Percentiles rank a stretch among this genome's conserved stretches.
These are phyloP conservation scores for Penicillium sp. DNA, from an alignment of 2,329 filamentous ascomycete species.

Conservation along the genomic window DNA sequence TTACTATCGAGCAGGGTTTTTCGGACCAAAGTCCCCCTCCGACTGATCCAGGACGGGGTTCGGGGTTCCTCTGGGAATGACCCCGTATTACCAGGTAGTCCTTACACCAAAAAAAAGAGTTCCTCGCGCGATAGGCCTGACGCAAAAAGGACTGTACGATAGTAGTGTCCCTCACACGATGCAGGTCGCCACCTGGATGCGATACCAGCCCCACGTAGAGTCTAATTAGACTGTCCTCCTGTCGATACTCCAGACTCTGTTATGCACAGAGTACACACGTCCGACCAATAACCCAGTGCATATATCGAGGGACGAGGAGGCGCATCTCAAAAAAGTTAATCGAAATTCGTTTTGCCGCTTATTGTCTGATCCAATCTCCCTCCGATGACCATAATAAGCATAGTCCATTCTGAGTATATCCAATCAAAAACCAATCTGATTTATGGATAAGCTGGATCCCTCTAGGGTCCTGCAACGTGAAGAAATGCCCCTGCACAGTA, in stretches of 20 bases:
- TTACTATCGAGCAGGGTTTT: constrained; percentile 1
- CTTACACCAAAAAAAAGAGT: not conserved
- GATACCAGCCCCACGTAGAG: not conserved
- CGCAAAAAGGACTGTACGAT: not conserved
- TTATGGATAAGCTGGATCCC: not conserved
- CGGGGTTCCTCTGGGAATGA: not conserved
- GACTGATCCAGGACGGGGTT: not conserved
- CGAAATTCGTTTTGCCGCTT: not conserved
- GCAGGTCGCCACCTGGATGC: not conserved
- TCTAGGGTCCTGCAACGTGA: not conserved
- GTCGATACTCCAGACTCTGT: not conserved
- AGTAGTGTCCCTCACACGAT: not conserved
- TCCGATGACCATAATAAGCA: not conserved
- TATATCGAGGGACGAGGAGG: not conserved
- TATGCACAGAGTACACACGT: too few relatives aligned
- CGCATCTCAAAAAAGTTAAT: not conserved
- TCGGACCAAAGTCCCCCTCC: not conserved
- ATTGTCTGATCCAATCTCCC: constrained; percentile 5
- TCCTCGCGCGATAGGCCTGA: not conserved
- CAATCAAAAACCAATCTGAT: not conserved
- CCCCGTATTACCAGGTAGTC: not conserved
- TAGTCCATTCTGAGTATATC: not conserved
- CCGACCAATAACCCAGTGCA: too few relatives aligned
- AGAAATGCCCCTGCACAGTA: not conserved
- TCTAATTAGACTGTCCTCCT: not conserved